A percentile compares a stretch with the other conserved stretches of the same genome.
Conservation (phyloP, 495 filamentous ascomycete genomes). For the Penicillium alfredii region DNA sequence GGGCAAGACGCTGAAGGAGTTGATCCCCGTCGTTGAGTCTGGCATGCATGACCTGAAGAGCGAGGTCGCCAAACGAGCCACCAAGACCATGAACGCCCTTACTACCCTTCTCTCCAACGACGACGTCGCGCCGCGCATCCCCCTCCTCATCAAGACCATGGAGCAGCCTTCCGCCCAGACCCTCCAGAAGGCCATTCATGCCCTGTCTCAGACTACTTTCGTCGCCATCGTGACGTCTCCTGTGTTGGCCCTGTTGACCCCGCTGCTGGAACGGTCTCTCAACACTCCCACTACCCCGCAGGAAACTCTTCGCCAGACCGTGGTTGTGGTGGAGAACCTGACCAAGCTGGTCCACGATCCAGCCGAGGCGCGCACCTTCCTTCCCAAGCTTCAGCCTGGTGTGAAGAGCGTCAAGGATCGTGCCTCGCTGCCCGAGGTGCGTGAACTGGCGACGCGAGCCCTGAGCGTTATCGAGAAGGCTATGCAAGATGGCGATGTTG, state of each 20-base stretch:
- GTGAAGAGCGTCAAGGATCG: slow-evolving; percentile 81
- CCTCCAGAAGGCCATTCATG: slow-evolving; percentile 91
- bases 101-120: slow-evolving; percentile 93
- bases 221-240: slow-evolving; percentile 97
- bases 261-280: slow-evolving; percentile 85
- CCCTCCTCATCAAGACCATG: slow-evolving; percentile 90
- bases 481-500: slow-evolving; percentile 63
- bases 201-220: slow-evolving; percentile 96
- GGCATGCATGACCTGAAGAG: slow-evolving; percentile 95
- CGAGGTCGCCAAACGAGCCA: slow-evolving; percentile 82
- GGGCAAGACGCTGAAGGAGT: slow-evolving; percentile 80
- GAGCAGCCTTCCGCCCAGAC: slow-evolving; percentile 86
- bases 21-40: slow-evolving; percentile 88
- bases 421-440: slow-evolving; percentile 90
- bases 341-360: slow-evolving; percentile 98
- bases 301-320: slow-evolving; percentile 91
- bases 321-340: slow-evolving; percentile 97
- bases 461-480: slow-evolving; percentile 87
- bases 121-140: slow-evolving; percentile 89
- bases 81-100: slow-evolving; percentile 84
- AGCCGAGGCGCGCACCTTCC: slow-evolving; percentile 89
- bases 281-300: slow-evolving; percentile 86
- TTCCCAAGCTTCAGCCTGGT: slow-evolving; percentile 93
- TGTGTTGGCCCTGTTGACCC: slow-evolving; percentile 92
- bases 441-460: slow-evolving; percentile 79